Conservation (phyloP, 1,284 basidiomycete genomes). For the Heterobasidion parviporum region DNA sequence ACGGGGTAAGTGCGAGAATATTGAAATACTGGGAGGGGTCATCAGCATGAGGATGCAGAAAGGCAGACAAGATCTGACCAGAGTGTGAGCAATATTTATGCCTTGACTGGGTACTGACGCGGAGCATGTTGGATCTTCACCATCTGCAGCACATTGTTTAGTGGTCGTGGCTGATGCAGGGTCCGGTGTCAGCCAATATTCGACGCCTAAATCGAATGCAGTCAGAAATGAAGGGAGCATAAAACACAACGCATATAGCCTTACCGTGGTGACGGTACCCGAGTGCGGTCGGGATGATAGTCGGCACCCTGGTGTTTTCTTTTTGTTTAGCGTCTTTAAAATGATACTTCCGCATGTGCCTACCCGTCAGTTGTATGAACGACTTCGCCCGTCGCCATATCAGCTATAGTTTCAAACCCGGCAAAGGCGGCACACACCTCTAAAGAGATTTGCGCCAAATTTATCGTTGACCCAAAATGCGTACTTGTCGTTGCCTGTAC, state of each 20-base stretch:
- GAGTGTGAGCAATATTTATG: constrained; percentile 18
- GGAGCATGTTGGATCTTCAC: constrained; percentile 23
- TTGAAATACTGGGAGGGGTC: background rate
- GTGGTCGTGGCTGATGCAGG: constrained; percentile 15
- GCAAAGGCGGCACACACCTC: constrained; percentile 13
- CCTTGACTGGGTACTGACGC: constrained; percentile 18
- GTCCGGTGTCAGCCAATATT: constrained; percentile 24
- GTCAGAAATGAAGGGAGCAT: background rate
- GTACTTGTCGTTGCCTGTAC: constrained; percentile 36
- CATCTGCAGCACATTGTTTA: constrained; percentile 15
- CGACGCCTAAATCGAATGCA: constrained; percentile 21
- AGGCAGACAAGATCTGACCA: constrained; percentile 11
- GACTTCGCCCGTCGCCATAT: constrained; percentile 6
- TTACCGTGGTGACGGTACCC: constrained; percentile 39
- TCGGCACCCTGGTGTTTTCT: constrained; percentile 29
- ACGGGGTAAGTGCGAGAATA: background rate
- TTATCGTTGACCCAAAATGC: constrained; percentile 32
- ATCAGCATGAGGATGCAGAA: background rate
- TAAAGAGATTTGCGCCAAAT: constrained; percentile 27
- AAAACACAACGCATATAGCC: background rate
- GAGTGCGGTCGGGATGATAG: constrained; percentile 29
- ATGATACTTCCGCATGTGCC: background rate
- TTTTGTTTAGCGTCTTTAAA: background rate
- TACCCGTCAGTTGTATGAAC: constrained; percentile 21
- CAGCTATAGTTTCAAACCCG: background rate